Evolutionary conservation across 2,329 filamentous ascomycete genomes (phyloP), one percentile per base, ranked within the genome.

Genomic region (Dactylellina sp.): DNA sequence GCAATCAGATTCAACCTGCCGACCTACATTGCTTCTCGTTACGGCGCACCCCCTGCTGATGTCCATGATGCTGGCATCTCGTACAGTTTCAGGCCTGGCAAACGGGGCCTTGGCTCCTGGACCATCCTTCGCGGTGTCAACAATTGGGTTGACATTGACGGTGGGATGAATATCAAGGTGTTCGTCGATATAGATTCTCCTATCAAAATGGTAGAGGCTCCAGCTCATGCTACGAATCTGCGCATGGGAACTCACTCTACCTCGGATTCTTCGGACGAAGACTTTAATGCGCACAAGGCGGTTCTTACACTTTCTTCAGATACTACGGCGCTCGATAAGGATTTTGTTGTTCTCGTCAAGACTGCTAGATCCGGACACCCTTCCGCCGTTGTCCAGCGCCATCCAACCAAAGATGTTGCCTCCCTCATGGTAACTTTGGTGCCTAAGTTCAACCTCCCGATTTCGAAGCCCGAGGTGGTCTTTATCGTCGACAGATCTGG

Each of bases 401-500:
- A 92, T 76, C 85, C 89, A 0, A 85, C 82, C 0, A 83, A 90
- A 1, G 83, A 86, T 62, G 88, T 90, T 53, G 84, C 87, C 2
- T 89, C 89, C 0, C 79, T 92, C 68, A 91, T 93, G 89, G 82
- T 86, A 0, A 91, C 89, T 0, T 82, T 92, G 0, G 88, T 92
- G 0, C 90, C 90, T 1, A 88, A 87, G 75, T 91, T 91, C 80
- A 83, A 83, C n/a, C 81, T 91, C 0, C 86, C 87, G 0, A 79
- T 84, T 0, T 82, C 84, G 14, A 81, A 80, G 16, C 85, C 85
- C 0, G 90, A 93, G 78, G 84, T 93, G 20, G 86, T 92, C 16
- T 92, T 93, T 76, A 81, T 93, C 2, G 89, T 88, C 63, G 90
- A 93, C 79, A 85, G 89, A 57, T 91, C 88, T 64, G 89, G 89